A percentile compares a stretch with the other conserved stretches of the same genome.
These are phyloP conservation scores for Rhodamnia argentea DNA, from an alignment of 345 rosid species.

Conservation along the genomic window DNA sequence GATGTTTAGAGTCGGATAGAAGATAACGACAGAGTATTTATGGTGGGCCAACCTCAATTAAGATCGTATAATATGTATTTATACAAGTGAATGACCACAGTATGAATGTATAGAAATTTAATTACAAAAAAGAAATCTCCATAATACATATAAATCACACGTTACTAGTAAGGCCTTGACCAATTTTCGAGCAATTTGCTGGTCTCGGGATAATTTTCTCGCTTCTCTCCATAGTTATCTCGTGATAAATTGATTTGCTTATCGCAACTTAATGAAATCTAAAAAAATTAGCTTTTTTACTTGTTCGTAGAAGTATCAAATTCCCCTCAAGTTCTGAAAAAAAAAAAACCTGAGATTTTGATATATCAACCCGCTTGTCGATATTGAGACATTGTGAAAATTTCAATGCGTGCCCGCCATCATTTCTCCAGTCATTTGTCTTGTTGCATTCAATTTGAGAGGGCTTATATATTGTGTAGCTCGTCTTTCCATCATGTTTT, in stretches of 20 bases:
- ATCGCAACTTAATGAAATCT: not conserved
- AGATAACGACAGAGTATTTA: no score
- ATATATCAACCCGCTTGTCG: not conserved
- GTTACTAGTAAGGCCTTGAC: not conserved
- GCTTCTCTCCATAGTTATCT: not conserved
- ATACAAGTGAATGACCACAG: no score
- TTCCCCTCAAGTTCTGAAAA: not conserved
- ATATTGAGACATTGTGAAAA: not conserved
- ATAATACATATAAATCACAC: no score
- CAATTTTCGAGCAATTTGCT: not conserved
- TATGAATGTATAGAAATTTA: no score
- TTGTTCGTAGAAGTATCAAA: not conserved
- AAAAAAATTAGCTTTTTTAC: not conserved
- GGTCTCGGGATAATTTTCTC: not conserved
- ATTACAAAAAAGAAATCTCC: no score
- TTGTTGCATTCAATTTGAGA: no score
- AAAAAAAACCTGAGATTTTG: not conserved
- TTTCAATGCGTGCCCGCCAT: rapidly evolving
- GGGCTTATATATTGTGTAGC: no score
- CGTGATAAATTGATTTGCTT: not conserved
- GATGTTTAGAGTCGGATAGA: no score
- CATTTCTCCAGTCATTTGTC: no score
- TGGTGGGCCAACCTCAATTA: no score
- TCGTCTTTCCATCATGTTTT: no score
- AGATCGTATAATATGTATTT: no score